phyloP scores from a whole-genome alignment of 768 basidiomycete genomes.

The Lactarius sanguifluus region DNA sequence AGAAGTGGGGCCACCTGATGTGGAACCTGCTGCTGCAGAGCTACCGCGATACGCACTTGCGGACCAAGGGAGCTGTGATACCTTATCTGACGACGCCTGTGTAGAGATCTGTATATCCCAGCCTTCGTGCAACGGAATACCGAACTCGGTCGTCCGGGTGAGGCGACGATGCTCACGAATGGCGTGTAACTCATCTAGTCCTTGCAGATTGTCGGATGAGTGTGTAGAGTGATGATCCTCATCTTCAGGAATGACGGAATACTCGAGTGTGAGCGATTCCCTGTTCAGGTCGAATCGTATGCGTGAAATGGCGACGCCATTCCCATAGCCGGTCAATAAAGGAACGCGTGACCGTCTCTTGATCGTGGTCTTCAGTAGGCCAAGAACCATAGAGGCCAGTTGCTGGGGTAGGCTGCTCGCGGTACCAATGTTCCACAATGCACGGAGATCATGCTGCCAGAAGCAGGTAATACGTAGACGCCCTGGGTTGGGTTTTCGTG shows the following conservation, averaged over 20 bases:
- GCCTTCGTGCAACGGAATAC: conserved; percentile 71
- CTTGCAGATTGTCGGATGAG: conserved; percentile 40
- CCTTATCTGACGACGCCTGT: conserved; percentile 69
- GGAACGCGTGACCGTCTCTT: conserved; percentile 76
- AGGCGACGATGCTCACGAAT: conserved; percentile 67
- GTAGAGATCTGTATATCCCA: conserved; percentile 86
- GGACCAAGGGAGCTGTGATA: conserved; percentile 74
- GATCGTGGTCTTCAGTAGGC: conserved; percentile 77
- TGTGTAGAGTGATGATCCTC: conserved; percentile 45
- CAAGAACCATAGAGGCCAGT: conserved; percentile 80
- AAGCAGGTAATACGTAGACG: conserved; percentile 83
- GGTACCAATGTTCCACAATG: conserved; percentile 78
- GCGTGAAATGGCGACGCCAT: conserved; percentile 77
- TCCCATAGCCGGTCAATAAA: conserved; percentile 72
- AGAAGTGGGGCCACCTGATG: conserved; percentile 35
- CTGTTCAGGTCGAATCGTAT: conserved; percentile 79
- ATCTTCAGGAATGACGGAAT: conserved; percentile 77
- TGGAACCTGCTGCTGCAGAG: conserved; percentile 36
- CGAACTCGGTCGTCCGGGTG: conserved; percentile 75
- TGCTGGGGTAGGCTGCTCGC: conserved; percentile 69
- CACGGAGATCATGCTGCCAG: conserved; percentile 92
- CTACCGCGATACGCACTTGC: conserved; percentile 53
- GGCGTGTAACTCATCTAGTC: conserved; percentile 62
- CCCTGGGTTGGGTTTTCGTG: conserved; percentile 29
- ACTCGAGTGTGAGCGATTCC: conserved; percentile 80